Conservation (phyloP, 2,329 filamentous ascomycete genomes). For the Alternaria brassicae region DNA sequence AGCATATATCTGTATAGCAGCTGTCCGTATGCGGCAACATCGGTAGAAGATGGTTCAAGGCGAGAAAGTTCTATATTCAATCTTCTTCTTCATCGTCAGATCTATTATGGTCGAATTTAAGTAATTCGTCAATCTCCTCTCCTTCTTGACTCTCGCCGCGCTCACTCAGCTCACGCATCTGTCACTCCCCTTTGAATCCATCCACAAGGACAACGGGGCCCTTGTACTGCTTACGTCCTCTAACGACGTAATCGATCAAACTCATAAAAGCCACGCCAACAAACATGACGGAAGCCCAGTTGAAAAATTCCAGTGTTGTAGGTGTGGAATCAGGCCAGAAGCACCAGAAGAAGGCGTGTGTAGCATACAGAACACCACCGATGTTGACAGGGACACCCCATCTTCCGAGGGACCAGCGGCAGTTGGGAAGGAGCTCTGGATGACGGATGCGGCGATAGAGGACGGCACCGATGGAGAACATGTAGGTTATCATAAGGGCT, state of each 20-base stretch:
- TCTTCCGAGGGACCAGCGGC: slow-evolving; percentile 50
- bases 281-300: slow-evolving; percentile 50
- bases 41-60: neutral
- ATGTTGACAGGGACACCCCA: slow-evolving; percentile 51
- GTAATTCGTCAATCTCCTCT: neutral
- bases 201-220: slow-evolving; percentile 42
- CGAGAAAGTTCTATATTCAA: slow-evolving; percentile 4
- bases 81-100: neutral
- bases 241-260: slow-evolving; percentile 38
- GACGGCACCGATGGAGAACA: slow-evolving; percentile 52
- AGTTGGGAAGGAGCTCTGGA: slow-evolving; percentile 48
- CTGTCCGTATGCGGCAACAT: neutral
- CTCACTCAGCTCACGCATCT: neutral
- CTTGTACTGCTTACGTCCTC: slow-evolving; percentile 44
- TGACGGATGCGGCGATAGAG: slow-evolving; percentile 49
- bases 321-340: slow-evolving; percentile 50
- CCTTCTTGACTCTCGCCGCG: neutral
- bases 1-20: neutral
- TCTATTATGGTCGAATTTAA: neutral
- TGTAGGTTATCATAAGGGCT: slow-evolving; percentile 52
- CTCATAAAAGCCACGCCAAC: slow-evolving; percentile 35
- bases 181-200: slow-evolving; percentile 32
- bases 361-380: slow-evolving; percentile 45
- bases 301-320: slow-evolving; percentile 36
- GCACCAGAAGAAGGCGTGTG: slow-evolving; percentile 52